Evolutionary conservation across 192 early-diverging fungal species (phyloP), one percentile per base, ranked within the genome.

Genomic region (Backusella australiensis): DNA sequence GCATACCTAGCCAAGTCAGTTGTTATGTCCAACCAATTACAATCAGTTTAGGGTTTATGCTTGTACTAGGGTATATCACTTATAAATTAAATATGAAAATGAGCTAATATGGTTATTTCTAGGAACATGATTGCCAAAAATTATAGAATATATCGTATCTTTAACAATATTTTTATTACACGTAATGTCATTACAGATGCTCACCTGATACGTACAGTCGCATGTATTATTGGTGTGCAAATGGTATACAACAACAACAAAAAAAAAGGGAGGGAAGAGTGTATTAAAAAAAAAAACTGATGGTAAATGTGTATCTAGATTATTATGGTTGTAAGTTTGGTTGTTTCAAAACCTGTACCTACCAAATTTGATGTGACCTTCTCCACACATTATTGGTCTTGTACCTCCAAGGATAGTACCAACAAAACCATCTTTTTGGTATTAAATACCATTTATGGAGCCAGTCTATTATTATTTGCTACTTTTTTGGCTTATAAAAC

Each of bases 51-150:
- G 84, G 84, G 0, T 84, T 88, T 71, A 34, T 82, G 15, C 67
- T 82, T 21, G 81, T 78, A 1, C 56, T 82, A 17, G 77, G 81
- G 81, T 82, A 82, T 21, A 36, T 36, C 34, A n/a, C 21, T 6
- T 19, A 67, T n/a, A 72, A 66, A 53, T 6, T 21, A 76, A 26
- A 34, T 39, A 35, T 39, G 17, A 38, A 32, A 34, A 26, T 71
- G 38, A 39, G 38, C 38, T 39, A 39, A 39, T 75, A 71, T 84
- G 11, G 34, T 77, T n/a, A 67, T 80, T 6, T 66, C 78, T 38
- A 79, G 86, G 73, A 88, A 88, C 67, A 86, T 88, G 76, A 84
- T 88, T 11, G 85, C 85, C 59, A 88, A 88, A 70, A 85, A 85
- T 63, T 88, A 86, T 75, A 79, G 86, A 12, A 83, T 88, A 21